phyloP scores from a whole-genome alignment of 352 stramenopile species.

The Thalassiosira hispida region DNA sequence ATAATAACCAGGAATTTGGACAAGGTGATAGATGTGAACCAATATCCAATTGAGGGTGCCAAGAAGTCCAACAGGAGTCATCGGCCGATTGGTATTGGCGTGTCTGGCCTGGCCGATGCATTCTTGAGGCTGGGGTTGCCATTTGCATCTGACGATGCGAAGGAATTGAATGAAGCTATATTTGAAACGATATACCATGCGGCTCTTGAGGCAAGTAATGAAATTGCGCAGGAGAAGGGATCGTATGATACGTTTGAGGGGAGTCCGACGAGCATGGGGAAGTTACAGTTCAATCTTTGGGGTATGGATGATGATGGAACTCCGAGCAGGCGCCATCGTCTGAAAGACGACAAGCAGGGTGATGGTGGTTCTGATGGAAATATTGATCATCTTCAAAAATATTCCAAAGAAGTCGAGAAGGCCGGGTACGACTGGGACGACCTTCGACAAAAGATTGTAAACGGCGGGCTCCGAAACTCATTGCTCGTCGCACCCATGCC shows the following conservation, averaged over 20 bases:
- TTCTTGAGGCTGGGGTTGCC: slow-evolving; percentile 93
- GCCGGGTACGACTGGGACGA: slow-evolving; percentile 91
- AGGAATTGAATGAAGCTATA: slow-evolving; percentile 95
- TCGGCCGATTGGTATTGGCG: slow-evolving; percentile 96
- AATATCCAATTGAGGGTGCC: slow-evolving; percentile 91
- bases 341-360: background rate
- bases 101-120: slow-evolving; percentile 93
- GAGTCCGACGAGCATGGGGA: slow-evolving; percentile 92
- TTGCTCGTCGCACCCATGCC: slow-evolving; percentile 94
- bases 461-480: slow-evolving; percentile 91
- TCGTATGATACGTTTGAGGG: slow-evolving; percentile 93
- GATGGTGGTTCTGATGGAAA: slow-evolving; percentile 3
- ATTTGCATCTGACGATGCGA: slow-evolving; percentile 92
- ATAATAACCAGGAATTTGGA: slow-evolving; percentile 95
- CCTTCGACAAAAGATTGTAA: slow-evolving; percentile 89
- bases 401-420: slow-evolving; percentile 69
- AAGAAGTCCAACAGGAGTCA: slow-evolving; percentile 92
- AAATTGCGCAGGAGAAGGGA: slow-evolving; percentile 90
- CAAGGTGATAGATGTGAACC: slow-evolving; percentile 97
- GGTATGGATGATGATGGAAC: slow-evolving; percentile 72
- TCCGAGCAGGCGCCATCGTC: slow-evolving; percentile 52
- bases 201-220: slow-evolving; percentile 92
- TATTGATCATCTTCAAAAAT: slow-evolving; percentile 32
- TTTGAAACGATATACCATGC: slow-evolving; percentile 98
- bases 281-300: slow-evolving; percentile 97